These are phyloP conservation scores for Cladophialophora bantiana DNA, from an alignment of 2,329 filamentous ascomycete species.

Conservation along the genomic window DNA sequence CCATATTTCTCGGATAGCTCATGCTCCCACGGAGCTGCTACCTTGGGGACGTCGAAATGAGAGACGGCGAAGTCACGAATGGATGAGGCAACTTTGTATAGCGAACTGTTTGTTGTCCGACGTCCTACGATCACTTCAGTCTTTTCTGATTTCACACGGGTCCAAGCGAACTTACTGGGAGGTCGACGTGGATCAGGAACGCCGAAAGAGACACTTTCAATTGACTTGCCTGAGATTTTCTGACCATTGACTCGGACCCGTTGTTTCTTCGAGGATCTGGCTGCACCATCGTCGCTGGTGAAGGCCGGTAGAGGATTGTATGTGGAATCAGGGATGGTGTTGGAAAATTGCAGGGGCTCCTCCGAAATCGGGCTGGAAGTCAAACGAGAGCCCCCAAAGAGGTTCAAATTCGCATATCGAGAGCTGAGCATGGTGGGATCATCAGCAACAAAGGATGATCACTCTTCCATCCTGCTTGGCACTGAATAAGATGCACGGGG, in stretches of 20 bases:
- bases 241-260: neutral
- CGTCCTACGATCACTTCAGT: constrained; percentile 16
- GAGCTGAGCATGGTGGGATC: constrained; percentile 13
- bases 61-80: constrained; percentile 28
- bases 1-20: constrained; percentile 32
- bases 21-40: constrained; percentile 34
- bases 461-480: constrained; percentile 1
- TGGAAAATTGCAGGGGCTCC: constrained; percentile 26
- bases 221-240: neutral
- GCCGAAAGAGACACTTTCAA: constrained; percentile 10
- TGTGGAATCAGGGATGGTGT: constrained; percentile 11
- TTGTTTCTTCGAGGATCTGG: constrained; percentile 5
- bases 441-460: neutral
- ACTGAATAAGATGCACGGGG: neutral
- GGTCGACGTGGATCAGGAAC: constrained; percentile 17
- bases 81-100: constrained; percentile 27
- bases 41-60: constrained; percentile 25
- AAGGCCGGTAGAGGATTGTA: neutral
- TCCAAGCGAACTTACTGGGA: constrained; percentile 16
- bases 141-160: too few species aligned
- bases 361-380: constrained; percentile 11
- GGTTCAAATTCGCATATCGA: constrained; percentile 25
- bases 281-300: constrained; percentile 9
- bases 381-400: constrained; percentile 13
- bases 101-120: constrained; percentile 25